Evolutionary conservation across 2,329 filamentous ascomycete species (phyloP).

Genomic region (Penicillium nordicum): DNA sequence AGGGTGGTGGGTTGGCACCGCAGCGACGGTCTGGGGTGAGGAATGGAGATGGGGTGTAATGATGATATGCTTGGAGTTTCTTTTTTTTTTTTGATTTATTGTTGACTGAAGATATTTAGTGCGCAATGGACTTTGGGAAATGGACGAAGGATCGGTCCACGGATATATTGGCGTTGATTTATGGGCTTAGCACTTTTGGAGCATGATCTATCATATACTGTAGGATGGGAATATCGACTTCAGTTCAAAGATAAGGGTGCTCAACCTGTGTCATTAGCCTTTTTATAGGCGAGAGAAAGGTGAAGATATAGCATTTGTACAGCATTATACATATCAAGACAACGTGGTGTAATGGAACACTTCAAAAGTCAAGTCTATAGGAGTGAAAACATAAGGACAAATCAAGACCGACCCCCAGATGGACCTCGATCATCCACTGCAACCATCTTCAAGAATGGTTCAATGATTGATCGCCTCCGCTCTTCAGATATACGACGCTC

Average conservation of each 20-base stretch:
- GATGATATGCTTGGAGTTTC: neutral
- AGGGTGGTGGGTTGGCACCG: neutral
- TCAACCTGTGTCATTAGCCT: neutral
- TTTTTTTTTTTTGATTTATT: neutral
- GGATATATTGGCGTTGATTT: neutral
- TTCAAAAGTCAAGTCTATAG: neutral
- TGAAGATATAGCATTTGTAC: neutral
- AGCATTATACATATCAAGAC: neutral
- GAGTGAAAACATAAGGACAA: neutral
- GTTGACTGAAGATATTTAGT: neutral
- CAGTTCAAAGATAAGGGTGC: neutral
- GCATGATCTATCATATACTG: neutral
- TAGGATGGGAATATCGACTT: neutral
- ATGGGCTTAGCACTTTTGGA: neutral
- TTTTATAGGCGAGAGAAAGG: neutral
- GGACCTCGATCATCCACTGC: constrained; percentile 34
- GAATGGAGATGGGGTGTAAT: neutral
- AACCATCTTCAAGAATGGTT: constrained; percentile 61
- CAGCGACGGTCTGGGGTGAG: neutral
- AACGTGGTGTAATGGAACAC: neutral
- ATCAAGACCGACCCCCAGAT: constrained; percentile 28
- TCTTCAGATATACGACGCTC: constrained; percentile 61
- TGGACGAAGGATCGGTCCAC: neutral
- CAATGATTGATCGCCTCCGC: constrained; percentile 63
- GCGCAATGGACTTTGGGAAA: neutral